A percentile compares a stretch with the other conserved stretches of the same genome.
Evolutionary conservation across 768 basidiomycete species (phyloP).

Genomic region (Suillus lakei): DNA sequence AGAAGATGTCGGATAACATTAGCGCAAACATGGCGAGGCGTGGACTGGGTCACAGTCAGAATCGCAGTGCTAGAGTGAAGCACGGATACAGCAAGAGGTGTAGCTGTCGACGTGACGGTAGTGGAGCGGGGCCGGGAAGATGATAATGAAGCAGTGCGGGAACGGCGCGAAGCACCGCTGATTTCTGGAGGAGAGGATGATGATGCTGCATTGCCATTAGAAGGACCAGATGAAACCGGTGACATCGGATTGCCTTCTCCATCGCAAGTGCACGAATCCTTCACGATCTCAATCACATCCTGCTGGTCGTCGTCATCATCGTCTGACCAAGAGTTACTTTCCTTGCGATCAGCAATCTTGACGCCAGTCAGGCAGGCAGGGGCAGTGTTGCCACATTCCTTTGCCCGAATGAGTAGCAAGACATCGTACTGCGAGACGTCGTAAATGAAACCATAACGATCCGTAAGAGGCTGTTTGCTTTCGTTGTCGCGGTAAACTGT

Average conservation of each 20-base stretch:
- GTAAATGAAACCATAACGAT: conserved; percentile 91
- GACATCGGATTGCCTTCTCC: conserved; percentile 26
- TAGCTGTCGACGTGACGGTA: conserved; percentile 33
- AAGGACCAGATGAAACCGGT: conserved; percentile 14
- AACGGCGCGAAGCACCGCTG: conserved; percentile 32
- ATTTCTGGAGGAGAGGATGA: conserved; percentile 25
- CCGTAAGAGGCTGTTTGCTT: conserved; percentile 68
- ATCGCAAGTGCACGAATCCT: conserved; percentile 46
- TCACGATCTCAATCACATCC: conserved; percentile 42
- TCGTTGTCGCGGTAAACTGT: conserved; percentile 54
- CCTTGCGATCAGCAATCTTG: conserved; percentile 83
- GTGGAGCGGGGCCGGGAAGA: conserved; percentile 57
- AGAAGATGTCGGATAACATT: conserved; percentile 78
- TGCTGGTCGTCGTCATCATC: conserved; percentile 52
- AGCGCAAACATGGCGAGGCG: conserved; percentile 76
- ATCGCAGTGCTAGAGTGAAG: conserved; percentile 46
- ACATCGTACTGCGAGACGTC: conserved; percentile 84
- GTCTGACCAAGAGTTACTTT: conserved; percentile 79
- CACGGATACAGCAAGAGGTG: conserved; percentile 6
- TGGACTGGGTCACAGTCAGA: conserved; percentile 61
- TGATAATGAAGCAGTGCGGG: conserved; percentile 47
- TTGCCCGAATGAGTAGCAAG: conserved; percentile 72
- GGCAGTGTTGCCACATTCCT: conserved; percentile 73
- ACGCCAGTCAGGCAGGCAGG: conserved; percentile 88
- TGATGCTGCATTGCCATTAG: conserved; percentile 14